Base-by-base conservation (phyloP, 139 green algal genomes). In the Ostreobium quekettii region DNA sequence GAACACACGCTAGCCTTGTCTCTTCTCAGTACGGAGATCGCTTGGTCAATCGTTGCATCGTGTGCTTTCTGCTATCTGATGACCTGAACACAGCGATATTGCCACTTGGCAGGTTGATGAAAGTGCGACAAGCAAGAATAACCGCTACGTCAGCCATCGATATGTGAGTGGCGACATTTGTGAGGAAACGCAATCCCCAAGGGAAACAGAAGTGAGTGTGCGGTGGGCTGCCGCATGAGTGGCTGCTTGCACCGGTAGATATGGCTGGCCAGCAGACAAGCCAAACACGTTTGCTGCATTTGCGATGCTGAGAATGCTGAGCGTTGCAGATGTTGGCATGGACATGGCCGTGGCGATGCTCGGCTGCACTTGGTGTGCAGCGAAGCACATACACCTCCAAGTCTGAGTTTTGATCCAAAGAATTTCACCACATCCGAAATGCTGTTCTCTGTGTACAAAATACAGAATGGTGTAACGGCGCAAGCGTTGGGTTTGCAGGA, bases 151-250 rank as follows among this genome's bases (percentile, higher is more conserved):
- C 47, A 15, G 26, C 31, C 59, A 66, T 29, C 6, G 29, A 15
- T 66, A 47, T 33, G 7, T 30, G 29, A 33, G 47, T 42, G 59
- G 59, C 28, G 59, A 66, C 24, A 39, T 66, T 6, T 66, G 59
- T 42, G 59, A 66, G 11, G 7, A 66, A 42, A 66, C 59, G 5
- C n/a, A 39, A 8, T 22, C n/a, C 28, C 59, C n/a, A 47, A 39
- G 59, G 29, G 32, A 26, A 42, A 39, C 59, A n/a, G 59, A 66
- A 39, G 59, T 66, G 30, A 39, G 24, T n/a, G n/a, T n/a, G n/a
- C n/a, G n/a, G n/a, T n/a, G n/a, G n/a, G n/a, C n/a, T n/a, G n/a
- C n/a, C n/a, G n/a, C n/a, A n/a, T n/a, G n/a, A n/a, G n/a, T n/a
- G n/a, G n/a, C n/a, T n/a, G n/a, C n/a, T n/a, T n/a, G n/a, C n/a